Base-by-base conservation (phyloP, 148 eudicot species). In the Pharnaceum exiguum region DNA sequence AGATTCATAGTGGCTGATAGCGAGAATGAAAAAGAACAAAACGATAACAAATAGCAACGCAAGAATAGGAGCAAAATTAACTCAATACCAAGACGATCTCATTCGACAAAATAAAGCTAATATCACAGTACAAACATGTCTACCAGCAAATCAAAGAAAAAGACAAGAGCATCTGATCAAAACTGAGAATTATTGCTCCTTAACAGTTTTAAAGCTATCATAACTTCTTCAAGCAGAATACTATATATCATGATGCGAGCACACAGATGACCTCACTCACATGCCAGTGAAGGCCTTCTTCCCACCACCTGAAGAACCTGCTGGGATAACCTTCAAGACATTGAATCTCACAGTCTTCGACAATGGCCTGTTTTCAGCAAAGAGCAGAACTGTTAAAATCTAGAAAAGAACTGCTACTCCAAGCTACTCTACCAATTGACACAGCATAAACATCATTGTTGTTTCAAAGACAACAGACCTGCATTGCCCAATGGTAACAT, bases 261-360 rank as follows among this genome's bases (percentile, higher is more conserved):
- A n/a, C 7, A 21, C 15, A 43, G 17, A 40, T 33, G 36, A 35
- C 8, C 8, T 43, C 46, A 47, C 12, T 60, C 71, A 81, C 67
- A 74, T 54, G 51, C 65, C 73, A 9, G 78, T 72, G 28, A 81
- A 81, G 5, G 82, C 86, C 70, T 81, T 81, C 75, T 81, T 81
- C 3, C 82, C 86, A 62, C 65, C 78, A 37, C 63, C 48, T 18
- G 86, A 57, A 9, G 80, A 66, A 0, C 86, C 82, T 11, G 86
- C 82, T 30, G 86, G 86, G 25, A 75, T 81, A 38, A 81, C 86
- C 75, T 81, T 81, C 75, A 81, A 49, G 26, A 72, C 86, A 45
- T 81, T 81, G 33, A 81, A 78, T 47, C 86, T 75, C 51, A 81
- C 86, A 0, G 86, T 81, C 70, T 77, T 81, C 6, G 86, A 78